Conservation (phyloP, 2,329 filamentous ascomycete genomes). For the Fusarium sp. region DNA sequence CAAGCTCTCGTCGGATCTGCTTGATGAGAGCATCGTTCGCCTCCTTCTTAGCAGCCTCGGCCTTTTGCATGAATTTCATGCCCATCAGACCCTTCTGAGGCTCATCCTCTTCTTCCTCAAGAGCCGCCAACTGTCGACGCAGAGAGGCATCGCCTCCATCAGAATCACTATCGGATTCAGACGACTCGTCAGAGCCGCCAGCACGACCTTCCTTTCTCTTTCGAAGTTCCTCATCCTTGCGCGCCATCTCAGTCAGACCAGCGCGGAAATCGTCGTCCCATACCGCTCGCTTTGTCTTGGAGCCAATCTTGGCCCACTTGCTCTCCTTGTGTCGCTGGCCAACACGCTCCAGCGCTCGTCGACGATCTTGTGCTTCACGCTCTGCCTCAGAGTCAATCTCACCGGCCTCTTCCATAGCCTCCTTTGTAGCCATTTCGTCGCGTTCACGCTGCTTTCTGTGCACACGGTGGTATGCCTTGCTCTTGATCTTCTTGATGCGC, state of each 20-base stretch:
- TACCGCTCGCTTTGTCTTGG: slow-evolving; percentile 79
- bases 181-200: slow-evolving; percentile 62
- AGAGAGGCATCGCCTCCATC: slow-evolving; percentile 68
- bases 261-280: slow-evolving; percentile 91
- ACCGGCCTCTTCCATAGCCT: slow-evolving; percentile 67
- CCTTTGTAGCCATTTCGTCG: slow-evolving; percentile 63
- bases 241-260: slow-evolving; percentile 83
- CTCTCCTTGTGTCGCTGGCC: slow-evolving; percentile 87
- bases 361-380: slow-evolving; percentile 74
- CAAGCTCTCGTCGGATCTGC: slow-evolving; percentile 78
- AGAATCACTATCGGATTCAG: slow-evolving; percentile 65
- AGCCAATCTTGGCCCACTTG: slow-evolving; percentile 90
- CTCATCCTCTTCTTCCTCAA: slow-evolving; percentile 60
- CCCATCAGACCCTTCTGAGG: slow-evolving; percentile 76
- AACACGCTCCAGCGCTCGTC: slow-evolving; percentile 85
- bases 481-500: slow-evolving; percentile 99
- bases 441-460: slow-evolving; percentile 79
- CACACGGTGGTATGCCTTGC: slow-evolving; percentile 91
- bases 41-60: slow-evolving; percentile 81
- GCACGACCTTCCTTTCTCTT: slow-evolving; percentile 80
- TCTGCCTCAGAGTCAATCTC: slow-evolving; percentile 74
- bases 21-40: slow-evolving; percentile 82
- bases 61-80: slow-evolving; percentile 96
- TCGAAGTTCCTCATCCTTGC: slow-evolving; percentile 83
- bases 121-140: slow-evolving; percentile 58